phyloP scores from a whole-genome alignment of 106 monocot species.

The Apostasia shenzhenica region DNA sequence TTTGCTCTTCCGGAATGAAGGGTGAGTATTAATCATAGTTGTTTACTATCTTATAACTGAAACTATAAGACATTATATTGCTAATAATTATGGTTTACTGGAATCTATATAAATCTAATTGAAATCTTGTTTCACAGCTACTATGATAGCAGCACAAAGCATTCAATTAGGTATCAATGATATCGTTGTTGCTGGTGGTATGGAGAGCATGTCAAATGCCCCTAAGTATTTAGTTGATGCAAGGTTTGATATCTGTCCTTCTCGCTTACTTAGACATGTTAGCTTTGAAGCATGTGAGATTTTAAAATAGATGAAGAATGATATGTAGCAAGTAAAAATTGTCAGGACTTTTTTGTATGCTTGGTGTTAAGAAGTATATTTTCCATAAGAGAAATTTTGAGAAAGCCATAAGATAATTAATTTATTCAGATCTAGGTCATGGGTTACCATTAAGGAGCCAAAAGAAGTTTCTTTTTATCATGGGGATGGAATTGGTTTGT shows the following conservation, averaged over 20 bases:
- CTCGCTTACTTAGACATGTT: background rate
- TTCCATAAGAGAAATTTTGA: background rate
- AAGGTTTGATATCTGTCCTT: slow-evolving; percentile 38
- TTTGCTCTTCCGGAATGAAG: slow-evolving; percentile 99
- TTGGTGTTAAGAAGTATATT: background rate
- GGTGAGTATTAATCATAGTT: slow-evolving; percentile 25
- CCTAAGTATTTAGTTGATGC: slow-evolving; percentile 93
- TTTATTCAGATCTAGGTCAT: background rate
- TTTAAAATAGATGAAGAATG: no score
- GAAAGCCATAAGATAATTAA: background rate
- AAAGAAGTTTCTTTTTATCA: background rate
- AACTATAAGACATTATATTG: background rate
- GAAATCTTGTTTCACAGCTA: slow-evolving; percentile 35
- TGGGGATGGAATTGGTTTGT: background rate
- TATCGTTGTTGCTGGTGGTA: slow-evolving; percentile 90
- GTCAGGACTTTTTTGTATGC: background rate
- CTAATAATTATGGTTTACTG: background rate
- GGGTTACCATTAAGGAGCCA: no score
- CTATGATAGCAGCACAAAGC: slow-evolving; percentile 88
- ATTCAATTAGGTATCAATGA: slow-evolving; percentile 96
- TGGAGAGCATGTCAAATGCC: slow-evolving; percentile 99
- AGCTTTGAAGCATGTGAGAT: no score
- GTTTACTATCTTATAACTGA: background rate
- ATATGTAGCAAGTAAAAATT: background rate
- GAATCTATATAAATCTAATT: background rate